Percentiles rank a stretch among this genome's conserved stretches.
Evolutionary conservation across 2,329 filamentous ascomycete species (phyloP).

Genomic region (Talaromyces sp.): DNA sequence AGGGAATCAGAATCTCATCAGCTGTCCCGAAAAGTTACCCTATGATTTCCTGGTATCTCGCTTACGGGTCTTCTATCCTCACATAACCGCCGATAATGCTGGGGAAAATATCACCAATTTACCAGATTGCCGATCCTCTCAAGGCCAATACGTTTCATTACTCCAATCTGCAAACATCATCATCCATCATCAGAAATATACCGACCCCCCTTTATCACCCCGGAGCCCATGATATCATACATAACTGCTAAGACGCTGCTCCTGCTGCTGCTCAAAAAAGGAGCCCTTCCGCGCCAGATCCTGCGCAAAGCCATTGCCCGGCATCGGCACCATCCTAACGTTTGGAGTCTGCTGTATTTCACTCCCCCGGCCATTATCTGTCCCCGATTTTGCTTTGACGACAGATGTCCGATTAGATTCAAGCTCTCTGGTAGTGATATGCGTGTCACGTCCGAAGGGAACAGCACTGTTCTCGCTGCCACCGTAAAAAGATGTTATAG

Average conservation of each 20-base stretch:
- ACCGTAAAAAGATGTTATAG: not conserved
- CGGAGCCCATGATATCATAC: not conserved
- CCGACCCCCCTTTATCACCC: not conserved
- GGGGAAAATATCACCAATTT: too few species aligned
- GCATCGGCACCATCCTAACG: not conserved
- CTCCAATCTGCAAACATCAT: not conserved
- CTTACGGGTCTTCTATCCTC: too few species aligned
- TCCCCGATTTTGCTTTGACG: not conserved
- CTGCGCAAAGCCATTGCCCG: conserved; percentile 13
- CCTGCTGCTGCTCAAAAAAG: conserved; percentile 8
- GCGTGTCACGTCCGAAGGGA: not conserved
- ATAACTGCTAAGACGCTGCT: conserved; percentile 2
- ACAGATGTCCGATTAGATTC: not conserved
- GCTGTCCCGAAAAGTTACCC: too few species aligned
- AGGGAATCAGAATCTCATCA: too few species aligned
- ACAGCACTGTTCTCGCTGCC: not conserved
- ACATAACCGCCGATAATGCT: too few species aligned
- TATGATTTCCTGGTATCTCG: too few species aligned
- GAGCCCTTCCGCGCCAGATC: conserved; percentile 11
- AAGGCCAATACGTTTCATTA: too few species aligned
- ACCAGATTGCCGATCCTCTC: too few species aligned
- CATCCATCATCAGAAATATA: not conserved
- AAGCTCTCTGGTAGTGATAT: not conserved
- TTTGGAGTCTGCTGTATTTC: not conserved
- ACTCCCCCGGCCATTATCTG: not conserved